These are phyloP conservation scores for Diplogelasinospora grovesii DNA, from an alignment of 495 filamentous ascomycete genomes.

Conservation along the genomic window DNA sequence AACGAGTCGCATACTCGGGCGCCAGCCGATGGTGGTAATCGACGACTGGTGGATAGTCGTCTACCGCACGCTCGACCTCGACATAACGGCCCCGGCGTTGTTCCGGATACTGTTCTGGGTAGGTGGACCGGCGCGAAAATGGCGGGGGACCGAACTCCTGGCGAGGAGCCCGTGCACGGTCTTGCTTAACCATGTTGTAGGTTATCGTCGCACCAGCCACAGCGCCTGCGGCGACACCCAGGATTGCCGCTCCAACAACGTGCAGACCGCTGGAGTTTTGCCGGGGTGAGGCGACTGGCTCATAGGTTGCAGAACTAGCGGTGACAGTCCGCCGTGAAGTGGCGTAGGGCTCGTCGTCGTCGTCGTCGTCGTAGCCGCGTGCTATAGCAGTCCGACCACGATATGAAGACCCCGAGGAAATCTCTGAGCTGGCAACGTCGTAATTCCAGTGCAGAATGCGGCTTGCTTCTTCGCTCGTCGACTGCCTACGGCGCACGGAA, in stretches of 20 bases:
- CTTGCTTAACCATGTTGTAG: constrained; percentile 61
- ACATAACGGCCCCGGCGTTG: constrained; percentile 27
- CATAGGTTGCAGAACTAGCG: constrained; percentile 25
- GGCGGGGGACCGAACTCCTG: constrained; percentile 30
- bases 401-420: constrained; percentile 1
- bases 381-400: constrained; percentile 18
- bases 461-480: constrained; percentile 35
- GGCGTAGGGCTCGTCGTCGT: constrained; percentile 21
- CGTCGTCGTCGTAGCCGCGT: constrained; percentile 13
- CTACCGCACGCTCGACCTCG: constrained; percentile 25
- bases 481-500: constrained; percentile 25
- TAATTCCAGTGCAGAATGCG: constrained; percentile 47
- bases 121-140: constrained; percentile 32
- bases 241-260: constrained; percentile 53
- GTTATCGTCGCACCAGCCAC: constrained; percentile 68
- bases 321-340: constrained; percentile 28
- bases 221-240: constrained; percentile 66
- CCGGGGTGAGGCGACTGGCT: constrained; percentile 23
- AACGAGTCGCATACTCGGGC: constrained; percentile 31
- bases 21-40: constrained; percentile 25
- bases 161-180: constrained; percentile 37
- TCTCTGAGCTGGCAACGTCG: constrained; percentile 28
- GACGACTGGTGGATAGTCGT: constrained; percentile 23
- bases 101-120: constrained; percentile 29
- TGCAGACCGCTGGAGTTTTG: constrained; percentile 33